Percentiles rank a stretch among this genome's conserved stretches.
Conservation (phyloP, 2,329 filamentous ascomycete species). For the Fusarium pseudonygamai region DNA sequence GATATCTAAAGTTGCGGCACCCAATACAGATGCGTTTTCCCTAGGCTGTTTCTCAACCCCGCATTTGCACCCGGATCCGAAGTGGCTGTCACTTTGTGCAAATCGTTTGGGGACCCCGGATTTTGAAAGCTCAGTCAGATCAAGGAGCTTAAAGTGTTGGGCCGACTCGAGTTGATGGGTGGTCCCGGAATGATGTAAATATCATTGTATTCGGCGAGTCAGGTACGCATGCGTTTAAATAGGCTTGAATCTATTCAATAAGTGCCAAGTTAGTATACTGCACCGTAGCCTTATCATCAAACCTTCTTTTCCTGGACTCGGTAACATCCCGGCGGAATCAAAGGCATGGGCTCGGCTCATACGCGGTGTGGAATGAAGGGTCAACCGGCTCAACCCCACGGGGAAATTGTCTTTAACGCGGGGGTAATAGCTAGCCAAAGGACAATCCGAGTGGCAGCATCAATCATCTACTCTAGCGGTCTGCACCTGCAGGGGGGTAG, state of each 20-base stretch:
- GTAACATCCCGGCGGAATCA: conserved; percentile 16
- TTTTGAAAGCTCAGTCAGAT: neutral
- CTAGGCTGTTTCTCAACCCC: conserved; percentile 23
- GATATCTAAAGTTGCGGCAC: neutral
- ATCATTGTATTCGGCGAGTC: conserved; percentile 9
- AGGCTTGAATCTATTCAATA: neutral
- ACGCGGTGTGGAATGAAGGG: conserved; percentile 1
- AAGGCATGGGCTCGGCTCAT: conserved; percentile 35
- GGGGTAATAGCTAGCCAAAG: conserved; percentile 10
- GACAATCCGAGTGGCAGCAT: conserved; percentile 20
- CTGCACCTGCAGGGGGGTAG: conserved; percentile 19
- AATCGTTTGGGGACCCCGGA: conserved; percentile 11
- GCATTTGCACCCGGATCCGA: conserved; percentile 35
- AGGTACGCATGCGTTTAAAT: neutral
- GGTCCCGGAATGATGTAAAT: neutral
- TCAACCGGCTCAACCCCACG: conserved; percentile 17
- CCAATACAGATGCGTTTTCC: neutral
- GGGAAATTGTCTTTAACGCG: conserved; percentile 30
- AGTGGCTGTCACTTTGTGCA: conserved; percentile 19
- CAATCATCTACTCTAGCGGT: conserved; percentile 15
- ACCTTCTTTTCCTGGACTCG: conserved; percentile 7
- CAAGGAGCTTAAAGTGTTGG: neutral
- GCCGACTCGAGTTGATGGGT: neutral
- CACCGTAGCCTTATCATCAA: conserved; percentile 9
- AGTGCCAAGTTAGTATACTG: neutral